Evolutionary conservation across 306 rosid species (phyloP), one percentile per base, ranked within the genome.

Genomic region (Castanea crenata): DNA sequence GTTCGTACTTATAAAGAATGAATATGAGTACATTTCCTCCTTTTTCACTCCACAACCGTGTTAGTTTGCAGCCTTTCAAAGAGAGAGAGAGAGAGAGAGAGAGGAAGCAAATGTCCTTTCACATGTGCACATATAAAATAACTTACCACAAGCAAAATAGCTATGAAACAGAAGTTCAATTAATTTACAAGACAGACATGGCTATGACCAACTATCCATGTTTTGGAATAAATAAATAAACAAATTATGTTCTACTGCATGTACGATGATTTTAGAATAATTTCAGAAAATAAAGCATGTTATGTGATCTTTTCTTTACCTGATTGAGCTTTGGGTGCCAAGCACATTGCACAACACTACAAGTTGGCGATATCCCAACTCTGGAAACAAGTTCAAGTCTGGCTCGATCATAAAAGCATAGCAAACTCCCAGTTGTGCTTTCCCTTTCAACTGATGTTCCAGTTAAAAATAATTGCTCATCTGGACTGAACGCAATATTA

Each of bases 241-340:
- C 7, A 35, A 38, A 7, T 38, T 10, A 38, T 10, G 69, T 52
- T 51, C 68, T 69, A 58, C 44, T 71, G 31, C 72, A 84, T 46
- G 75, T 65, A 77, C 74, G 69, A n/a, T 54, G 38, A 74, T 31
- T 73, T 19, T 52, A 70, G 56, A 79, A 75, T 38, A 31, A 80
- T 76, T 51, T 69, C 23, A 3, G 23, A 20, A 49, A 19, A 79
- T 58, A n/a, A 49, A 25, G 56, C 75, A 81, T 23, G 35, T 14
- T 34, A 81, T 67, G 78, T 55, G 29, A 27, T 32, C 44, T 61
- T 34, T 87, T 32, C 44, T 61, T 34, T 87, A 95, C 98, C 97
- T 95, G 99, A 87, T 91, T 92, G 65, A 95, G 90, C 88, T 90
- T 92, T 75, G 97, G 92, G 86, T 92, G 98, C 99, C 99, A 92